Evolutionary conservation across 1,284 basidiomycete genomes (phyloP).

Genomic region (Phylloboletellus chloephorus): DNA sequence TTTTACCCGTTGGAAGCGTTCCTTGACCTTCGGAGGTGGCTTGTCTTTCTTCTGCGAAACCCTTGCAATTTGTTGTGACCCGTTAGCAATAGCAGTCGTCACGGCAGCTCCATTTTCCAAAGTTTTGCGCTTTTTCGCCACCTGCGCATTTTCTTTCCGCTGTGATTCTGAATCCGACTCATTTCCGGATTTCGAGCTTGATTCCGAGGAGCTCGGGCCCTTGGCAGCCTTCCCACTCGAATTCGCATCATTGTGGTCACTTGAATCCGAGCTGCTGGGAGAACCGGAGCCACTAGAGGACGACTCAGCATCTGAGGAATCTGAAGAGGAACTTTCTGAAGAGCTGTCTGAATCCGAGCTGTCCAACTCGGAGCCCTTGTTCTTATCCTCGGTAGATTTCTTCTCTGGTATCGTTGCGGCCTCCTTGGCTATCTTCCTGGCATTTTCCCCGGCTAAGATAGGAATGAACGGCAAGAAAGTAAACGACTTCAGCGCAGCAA

Average conservation of each 20-base stretch:
- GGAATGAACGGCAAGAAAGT: conserved; percentile 9
- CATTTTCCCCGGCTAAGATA: conserved; percentile 8
- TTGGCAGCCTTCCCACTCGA: conserved; percentile 2
- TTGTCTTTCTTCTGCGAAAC: conserved; percentile 26
- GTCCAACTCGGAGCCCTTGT: conserved; percentile 27
- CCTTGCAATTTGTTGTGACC: conserved; percentile 7
- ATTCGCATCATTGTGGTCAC: conserved; percentile 11
- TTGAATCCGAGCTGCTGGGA: conserved; percentile 14
- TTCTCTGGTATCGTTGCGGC: conserved; percentile 1
- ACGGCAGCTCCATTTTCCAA: conserved; percentile 47
- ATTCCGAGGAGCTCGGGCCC: conserved; percentile 16
- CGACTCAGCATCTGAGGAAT: conserved; percentile 15
- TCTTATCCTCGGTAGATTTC: conserved; percentile 13
- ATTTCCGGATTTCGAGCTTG: conserved; percentile 26
- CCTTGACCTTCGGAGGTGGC: conserved; percentile 41
- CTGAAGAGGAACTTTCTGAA: conserved; percentile 11
- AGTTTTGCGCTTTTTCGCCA: conserved; percentile 57
- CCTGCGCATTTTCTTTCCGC: conserved; percentile 21
- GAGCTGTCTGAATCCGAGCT: conserved; percentile 18
- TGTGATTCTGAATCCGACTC: conserved; percentile 6
- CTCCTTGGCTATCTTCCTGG: not conserved
- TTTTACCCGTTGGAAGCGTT: conserved; percentile 82
- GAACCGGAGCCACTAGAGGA: conserved; percentile 14
- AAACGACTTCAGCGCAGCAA: not conserved
- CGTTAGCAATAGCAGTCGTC: conserved; percentile 36